Evolutionary conservation across 1,139 yeast genomes (phyloP), one percentile per base, ranked within the genome.

Genomic region (Pichia sp.): DNA sequence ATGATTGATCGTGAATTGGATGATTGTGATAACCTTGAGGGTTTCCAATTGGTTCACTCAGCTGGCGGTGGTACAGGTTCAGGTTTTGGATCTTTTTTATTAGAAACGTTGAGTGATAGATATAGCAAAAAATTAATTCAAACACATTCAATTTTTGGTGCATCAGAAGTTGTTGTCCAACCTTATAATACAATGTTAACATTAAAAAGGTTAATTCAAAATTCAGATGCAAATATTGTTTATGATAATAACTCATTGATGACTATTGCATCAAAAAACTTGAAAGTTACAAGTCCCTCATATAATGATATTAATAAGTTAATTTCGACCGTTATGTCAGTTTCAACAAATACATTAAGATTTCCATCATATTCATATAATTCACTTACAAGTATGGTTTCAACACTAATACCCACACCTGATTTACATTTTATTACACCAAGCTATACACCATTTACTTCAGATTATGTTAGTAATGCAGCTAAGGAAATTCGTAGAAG

Each of bases 11-110:
- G 96, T 55, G 98, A 93, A 62, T 79, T 91, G 44, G 99, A 93
- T 64, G 86, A 88, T 42, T 86, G 96, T 62, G 99, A 93, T 57
- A 85, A 87, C 54, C 72, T 91, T 52, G 93, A 90, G 57, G 95
- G 95, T 8, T 93, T 95, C 67, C 96, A 90, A 72, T 71, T 93
- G 58, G 70, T 91, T 53, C 99, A 93, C 67, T 88, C 97, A 18
- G 96, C 95, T n/a, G 98, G 97, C 0, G 99, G 99, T 29, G 99
- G 99, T 39, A 93, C 99, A 0, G 99, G 99, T 0, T 87, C 96
- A 0, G 99, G 99, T 9, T 81, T 90, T 45, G 99, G 99, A 0
- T 88, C 96, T 0, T 79, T 79, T 56, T 62, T 93, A 46, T 70
- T 93, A 47, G 98, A 93, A 66, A 73, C 83, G 29, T 70, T 95